Conservation (phyloP, 495 filamentous ascomycete species). For the Collariella sp. region DNA sequence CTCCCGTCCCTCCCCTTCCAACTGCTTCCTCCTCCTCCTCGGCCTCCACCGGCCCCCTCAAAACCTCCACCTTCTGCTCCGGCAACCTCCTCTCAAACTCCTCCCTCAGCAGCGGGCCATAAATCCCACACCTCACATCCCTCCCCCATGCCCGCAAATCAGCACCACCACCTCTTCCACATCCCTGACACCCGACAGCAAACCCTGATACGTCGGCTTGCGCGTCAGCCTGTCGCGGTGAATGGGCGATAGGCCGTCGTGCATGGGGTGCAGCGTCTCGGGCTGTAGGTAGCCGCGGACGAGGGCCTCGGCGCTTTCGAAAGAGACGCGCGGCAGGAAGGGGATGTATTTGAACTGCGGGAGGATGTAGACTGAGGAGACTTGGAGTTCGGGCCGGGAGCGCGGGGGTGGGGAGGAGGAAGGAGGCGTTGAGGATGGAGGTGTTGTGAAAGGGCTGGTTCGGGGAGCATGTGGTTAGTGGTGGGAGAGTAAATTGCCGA, state of each 20-base stretch:
- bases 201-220: conserved; percentile 33
- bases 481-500: background rate
- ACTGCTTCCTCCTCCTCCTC: conserved; percentile 16
- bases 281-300: conserved; percentile 53
- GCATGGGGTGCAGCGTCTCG: conserved; percentile 48
- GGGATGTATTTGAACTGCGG: conserved; percentile 73
- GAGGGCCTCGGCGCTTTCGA: conserved; percentile 44
- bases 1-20: conserved; percentile 6
- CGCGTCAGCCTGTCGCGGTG: conserved; percentile 37
- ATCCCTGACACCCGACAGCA: conserved; percentile 44
- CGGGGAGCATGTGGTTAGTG: background rate
- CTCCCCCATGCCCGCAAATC: conserved; percentile 79
- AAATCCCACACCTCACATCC: conserved; percentile 70
- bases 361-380: conserved; percentile 60
- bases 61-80: conserved; percentile 27
- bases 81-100: conserved; percentile 54
- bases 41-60: conserved; percentile 29
- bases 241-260: conserved; percentile 46
- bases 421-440: conserved; percentile 62
- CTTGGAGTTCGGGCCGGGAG: conserved; percentile 33
- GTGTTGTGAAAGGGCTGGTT: conserved; percentile 71
- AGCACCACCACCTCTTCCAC: conserved; percentile 62
- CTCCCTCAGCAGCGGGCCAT: conserved; percentile 59
- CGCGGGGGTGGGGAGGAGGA: conserved; percentile 35
- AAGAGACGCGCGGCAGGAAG: conserved; percentile 49